Evolutionary conservation across 2,329 filamentous ascomycete genomes (phyloP).

Genomic region (Cadophora luteo-olivacea): DNA sequence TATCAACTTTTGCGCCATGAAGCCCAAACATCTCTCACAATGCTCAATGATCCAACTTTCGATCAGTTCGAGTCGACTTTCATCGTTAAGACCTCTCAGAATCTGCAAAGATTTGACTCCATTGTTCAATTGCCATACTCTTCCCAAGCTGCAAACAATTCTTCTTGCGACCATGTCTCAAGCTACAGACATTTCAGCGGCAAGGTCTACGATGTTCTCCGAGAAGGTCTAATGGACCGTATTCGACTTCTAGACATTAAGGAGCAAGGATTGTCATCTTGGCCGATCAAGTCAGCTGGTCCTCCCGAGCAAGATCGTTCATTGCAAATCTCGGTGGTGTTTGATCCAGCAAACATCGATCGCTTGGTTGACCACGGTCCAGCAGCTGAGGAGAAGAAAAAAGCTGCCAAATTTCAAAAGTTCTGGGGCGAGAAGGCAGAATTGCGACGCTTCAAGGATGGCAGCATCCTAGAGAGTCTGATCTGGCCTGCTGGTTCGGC

Average conservation of each 20-base stretch:
- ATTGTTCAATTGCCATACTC: conserved; percentile 44
- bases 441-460: conserved; percentile 92
- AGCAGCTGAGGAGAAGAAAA: conserved; percentile 82
- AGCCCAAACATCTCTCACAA: conserved; percentile 74
- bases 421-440: conserved; percentile 98
- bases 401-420: conserved; percentile 79
- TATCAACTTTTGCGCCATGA: conserved; percentile 76
- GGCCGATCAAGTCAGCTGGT: conserved; percentile 54
- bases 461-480: conserved; percentile 89
- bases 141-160: conserved; percentile 1
- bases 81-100: conserved; percentile 66
- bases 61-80: conserved; percentile 89
- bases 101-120: conserved; percentile 62
- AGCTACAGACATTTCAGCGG: conserved; percentile 49
- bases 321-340: conserved; percentile 70
- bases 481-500: conserved; percentile 76
- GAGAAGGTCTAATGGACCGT: conserved; percentile 77
- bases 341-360: conserved; percentile 74
- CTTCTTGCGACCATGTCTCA: conserved; percentile 40
- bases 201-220: conserved; percentile 69
- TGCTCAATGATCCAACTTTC: conserved; percentile 74
- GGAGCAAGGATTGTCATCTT: conserved; percentile 48
- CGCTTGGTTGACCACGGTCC: conserved; percentile 89
- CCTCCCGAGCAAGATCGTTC: conserved; percentile 44
- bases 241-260: conserved; percentile 70